Conservation (phyloP, 1,139 yeast genomes). For the Hansenula lynferdii region DNA sequence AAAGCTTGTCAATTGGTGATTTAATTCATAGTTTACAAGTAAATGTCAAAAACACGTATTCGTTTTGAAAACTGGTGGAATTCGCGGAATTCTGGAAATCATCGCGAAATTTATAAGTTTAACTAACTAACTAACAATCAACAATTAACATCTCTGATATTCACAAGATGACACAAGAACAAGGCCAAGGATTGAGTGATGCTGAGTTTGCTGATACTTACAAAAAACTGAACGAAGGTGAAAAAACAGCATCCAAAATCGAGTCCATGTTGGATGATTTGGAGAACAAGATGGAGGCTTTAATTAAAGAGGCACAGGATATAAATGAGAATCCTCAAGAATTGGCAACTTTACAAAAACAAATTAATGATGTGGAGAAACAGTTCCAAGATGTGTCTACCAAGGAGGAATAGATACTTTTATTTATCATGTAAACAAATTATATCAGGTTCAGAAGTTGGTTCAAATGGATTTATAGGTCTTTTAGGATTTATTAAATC, state of each 20-base stretch:
- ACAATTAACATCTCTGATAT: not conserved
- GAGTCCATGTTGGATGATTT: conserved; percentile 52
- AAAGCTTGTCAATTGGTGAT: too few species aligned
- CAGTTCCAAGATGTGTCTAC: not conserved
- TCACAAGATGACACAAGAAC: conserved; percentile 6
- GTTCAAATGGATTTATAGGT: conserved; percentile 67
- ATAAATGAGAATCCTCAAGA: conserved; percentile 1
- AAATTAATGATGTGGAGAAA: not conserved
- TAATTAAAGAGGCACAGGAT: conserved; percentile 30
- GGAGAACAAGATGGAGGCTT: conserved; percentile 49
- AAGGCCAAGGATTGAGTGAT: not conserved
- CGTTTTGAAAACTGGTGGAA: too few species aligned
- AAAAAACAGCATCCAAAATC: conserved; percentile 46
- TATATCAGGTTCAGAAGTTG: conserved; percentile 36
- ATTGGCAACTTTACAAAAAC: conserved; percentile 1
- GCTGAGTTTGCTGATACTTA: conserved; percentile 40
- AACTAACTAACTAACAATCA: not conserved
- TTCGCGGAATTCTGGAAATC: conserved; percentile 1
- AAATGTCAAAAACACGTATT: too few species aligned
- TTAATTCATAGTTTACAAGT: too few species aligned
- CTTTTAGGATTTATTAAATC: conserved; percentile 60
- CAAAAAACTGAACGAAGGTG: conserved; percentile 51
- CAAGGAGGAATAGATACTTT: not conserved
- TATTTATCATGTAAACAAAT: not conserved
- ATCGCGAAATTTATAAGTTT: not conserved